Base-by-base conservation (phyloP, 1,284 basidiomycete species). In the Cutaneotrichosporon sp. region DNA sequence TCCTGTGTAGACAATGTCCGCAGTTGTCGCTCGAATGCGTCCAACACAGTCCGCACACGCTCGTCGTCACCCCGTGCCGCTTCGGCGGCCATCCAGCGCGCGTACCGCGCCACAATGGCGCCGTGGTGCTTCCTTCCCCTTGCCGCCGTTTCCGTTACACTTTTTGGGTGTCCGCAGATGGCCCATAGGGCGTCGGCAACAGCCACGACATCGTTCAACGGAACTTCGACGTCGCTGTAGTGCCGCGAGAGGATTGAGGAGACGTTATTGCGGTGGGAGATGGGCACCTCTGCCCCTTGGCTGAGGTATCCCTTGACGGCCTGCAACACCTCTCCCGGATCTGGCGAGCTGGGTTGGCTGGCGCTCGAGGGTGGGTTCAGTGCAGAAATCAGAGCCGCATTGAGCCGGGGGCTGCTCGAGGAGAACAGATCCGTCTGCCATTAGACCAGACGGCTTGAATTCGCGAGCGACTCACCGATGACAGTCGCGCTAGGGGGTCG, bases 1-100 rank as follows among this genome's bases (percentile, higher is more conserved):
- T 25, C 17, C 25, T 26, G 19, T 14, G 22, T 39, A 19, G 37
- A 39, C 20, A 39, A 11, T 24, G 20, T 39, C 7, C 10, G n/a
- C 4, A 60, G 43, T 37, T 60, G 54, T 3, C 32, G 42, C 46
- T 54, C 52, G 14, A 49, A 54, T 19, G 41, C 34, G 26, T 37
- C 38, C 5, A 52, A 35, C 4, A 60, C 38, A 5, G 20, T 20
- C 11, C 35, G 37, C 3, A 46, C n/a, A 22, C 58, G 34, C 17
- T 29, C 35, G 5, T 4, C 10, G 17, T 38, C 33, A 0, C 17
- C 49, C 0, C 32, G 41, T 10, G 20, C 24, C 5, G 49, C 39
- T 35, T 60, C 58, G 9, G 26, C 25, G 0, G 51, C 31, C 20
- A 60, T 50, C 51, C 52, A 60, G 22, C 35, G 35, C 7, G 34